Evolutionary conservation across 805 yeast species (phyloP), one percentile per base, ranked within the genome.

Genomic region (Metschnikowia cerradonensis): DNA sequence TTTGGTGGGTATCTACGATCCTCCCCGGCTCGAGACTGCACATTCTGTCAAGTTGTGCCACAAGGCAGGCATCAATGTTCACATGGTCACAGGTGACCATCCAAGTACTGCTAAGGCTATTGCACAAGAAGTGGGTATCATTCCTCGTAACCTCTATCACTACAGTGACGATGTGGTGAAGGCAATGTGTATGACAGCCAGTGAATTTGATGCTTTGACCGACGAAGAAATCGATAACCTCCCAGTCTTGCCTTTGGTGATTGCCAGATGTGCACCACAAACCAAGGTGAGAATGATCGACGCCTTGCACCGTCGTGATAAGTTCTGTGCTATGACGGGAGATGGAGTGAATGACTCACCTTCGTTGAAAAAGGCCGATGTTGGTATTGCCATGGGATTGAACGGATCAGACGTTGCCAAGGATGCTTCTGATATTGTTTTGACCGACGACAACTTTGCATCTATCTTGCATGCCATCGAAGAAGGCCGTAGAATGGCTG

Each of bases 191-290:
- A 83, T 87, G 88, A 81, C 89, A 6, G 94, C 91, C 3, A 60
- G 75, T 47, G 83, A 86, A 53, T 87, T 86, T 68, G 92, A 86
- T 63, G 73, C 74, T 3, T 71, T 86, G 48, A 52, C 76, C 2
- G 88, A 86, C 50, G 80, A 72, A 1, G 76, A 85, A 58, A 75
- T 87, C 56, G 92, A 86, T 60, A 60, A 60, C 1, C 64, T 71
- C 43, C 89, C 90, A 1, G 83, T 82, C 7, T 70, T 86, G 46
- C 92, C 92, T 1, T 71, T 86, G 47, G 94, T 86, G 30, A 82
- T 87, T 68, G 94, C 94, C 3, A 75, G 94, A 54, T 87, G 92
- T 70, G 87, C 92, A 4, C 94, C 92, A 2, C 85, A 83, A 64
- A 86, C 91, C 20, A 86, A 87, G 65, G 92, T 86, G 15, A 75